Base-by-base conservation (phyloP, 495 filamentous ascomycete species). In the Cercophora newfieldiana region DNA sequence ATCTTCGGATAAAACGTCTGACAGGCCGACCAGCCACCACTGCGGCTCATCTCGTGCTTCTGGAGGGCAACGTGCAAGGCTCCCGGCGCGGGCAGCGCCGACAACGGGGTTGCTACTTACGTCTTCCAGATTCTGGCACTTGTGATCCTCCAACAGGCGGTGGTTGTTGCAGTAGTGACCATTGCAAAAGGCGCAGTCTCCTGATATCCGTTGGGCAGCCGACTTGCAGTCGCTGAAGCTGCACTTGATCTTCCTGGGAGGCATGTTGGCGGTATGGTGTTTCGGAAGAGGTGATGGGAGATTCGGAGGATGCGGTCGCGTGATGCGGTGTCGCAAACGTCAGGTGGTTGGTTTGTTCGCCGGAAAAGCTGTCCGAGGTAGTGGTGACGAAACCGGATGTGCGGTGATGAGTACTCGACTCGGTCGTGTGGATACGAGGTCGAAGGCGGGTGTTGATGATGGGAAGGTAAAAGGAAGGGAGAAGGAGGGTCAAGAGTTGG, bases 141-240 rank as follows among this genome's bases (percentile, higher is more conserved):
- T 90, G 80, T 99, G 95, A 66, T 92, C 89, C 79, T 99, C 95
- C 55, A 98, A 77, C 78, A 98, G 86, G 18, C 95, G 84, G 81
- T 99, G 95, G 81, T 91, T 93, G 59, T 90, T 91, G 81, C 95
- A 99, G 82, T 90, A 98, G 77, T 95, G 90, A 18, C 93, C 93
- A 58, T 88, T 81, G 83, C 95, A 99, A 80, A 98, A 98, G 60
- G 87, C 89, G 82, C 95, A 99, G 79, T 98, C 95, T 10, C 96
- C 96, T 50, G 97, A 91, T 74, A 98, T 97, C 62, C 91, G 87
- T 76, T 96, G 92, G 24, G 93, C 93, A 31, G 85, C 84, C 66
- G 89, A 86, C 75, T 85, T 92, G 87, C 95, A 99, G 66, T 91
- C 89, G 80, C 92, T 93, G 83, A 89, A 92, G 66, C 86, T 88